These are phyloP conservation scores for Aspergillus saccharolyticus DNA, from an alignment of 495 filamentous ascomycete genomes.

Conservation along the genomic window DNA sequence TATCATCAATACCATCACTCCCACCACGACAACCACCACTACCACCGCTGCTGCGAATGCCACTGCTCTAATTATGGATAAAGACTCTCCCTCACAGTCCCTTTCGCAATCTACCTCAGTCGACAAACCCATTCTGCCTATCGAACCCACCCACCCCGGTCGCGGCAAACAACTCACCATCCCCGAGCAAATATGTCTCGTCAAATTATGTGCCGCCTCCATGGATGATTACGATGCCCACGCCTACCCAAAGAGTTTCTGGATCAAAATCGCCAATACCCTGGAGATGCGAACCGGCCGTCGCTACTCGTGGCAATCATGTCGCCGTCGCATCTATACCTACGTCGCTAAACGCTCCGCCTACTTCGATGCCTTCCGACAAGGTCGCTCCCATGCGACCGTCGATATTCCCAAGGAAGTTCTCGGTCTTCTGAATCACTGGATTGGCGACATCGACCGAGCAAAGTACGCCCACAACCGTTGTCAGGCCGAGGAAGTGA, in stretches of 20 bases:
- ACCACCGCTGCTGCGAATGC: background rate
- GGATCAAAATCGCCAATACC: constrained; percentile 14
- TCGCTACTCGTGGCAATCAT: constrained; percentile 22
- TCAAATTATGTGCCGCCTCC: constrained; percentile 15
- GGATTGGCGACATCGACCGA: constrained; percentile 7
- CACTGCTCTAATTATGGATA: background rate
- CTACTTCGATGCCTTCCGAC: constrained; percentile 7
- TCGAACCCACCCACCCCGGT: constrained; percentile 4
- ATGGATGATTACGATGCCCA: constrained; percentile 12
- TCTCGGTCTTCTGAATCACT: constrained; percentile 8
- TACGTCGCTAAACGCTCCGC: constrained; percentile 12
- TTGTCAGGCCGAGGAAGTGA: background rate
- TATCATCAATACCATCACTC: background rate
- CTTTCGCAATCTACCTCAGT: background rate
- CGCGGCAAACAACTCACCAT: constrained; percentile 15
- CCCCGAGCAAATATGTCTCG: constrained; percentile 17
- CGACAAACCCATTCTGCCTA: background rate
- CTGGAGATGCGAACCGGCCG: constrained; percentile 15
- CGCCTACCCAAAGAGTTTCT: constrained; percentile 17
- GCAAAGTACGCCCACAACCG: background rate
- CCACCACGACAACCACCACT: background rate
- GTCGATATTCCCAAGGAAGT: constrained; percentile 7
- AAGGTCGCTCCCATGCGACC: background rate
- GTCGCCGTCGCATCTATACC: constrained; percentile 19
- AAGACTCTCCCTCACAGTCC: background rate